Evolutionary conservation across 108 stramenopile genomes (phyloP).

Genomic region (Fragilariopsis cylindrus): DNA sequence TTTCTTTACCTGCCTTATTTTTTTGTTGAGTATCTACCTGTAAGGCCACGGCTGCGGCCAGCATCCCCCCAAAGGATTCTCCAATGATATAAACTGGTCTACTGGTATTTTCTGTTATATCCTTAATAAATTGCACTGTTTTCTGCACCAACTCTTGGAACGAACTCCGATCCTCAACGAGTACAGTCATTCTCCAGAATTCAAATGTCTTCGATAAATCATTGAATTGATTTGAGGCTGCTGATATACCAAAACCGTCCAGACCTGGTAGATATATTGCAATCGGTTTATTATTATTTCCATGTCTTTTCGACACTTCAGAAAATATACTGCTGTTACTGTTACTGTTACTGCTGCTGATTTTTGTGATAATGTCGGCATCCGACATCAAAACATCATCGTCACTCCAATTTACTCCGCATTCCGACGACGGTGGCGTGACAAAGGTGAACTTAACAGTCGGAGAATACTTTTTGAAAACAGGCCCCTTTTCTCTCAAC

Average conservation of each 20-base stretch:
- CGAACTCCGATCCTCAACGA: constrained; percentile 42
- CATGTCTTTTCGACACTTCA: constrained; percentile 22
- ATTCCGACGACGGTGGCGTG: constrained; percentile 22
- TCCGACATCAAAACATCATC: constrained; percentile 18
- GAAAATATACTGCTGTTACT: not conserved
- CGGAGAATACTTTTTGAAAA: constrained; percentile 20
- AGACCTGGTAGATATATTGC: constrained; percentile 84
- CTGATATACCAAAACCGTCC: constrained; percentile 89
- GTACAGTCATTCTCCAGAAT: constrained; percentile 74
- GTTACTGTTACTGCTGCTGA: not conserved
- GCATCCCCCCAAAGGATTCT: constrained; percentile 84
- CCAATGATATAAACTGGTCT: constrained; percentile 75
- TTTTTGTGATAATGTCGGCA: constrained; percentile 14
- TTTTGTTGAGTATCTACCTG: constrained; percentile 39
- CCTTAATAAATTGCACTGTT: constrained; percentile 53
- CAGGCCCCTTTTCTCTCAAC: constrained; percentile 30
- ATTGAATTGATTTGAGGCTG: constrained; percentile 67
- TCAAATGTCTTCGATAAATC: constrained; percentile 77
- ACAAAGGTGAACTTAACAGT: constrained; percentile 38
- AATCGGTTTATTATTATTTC: constrained; percentile 40
- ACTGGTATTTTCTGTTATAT: constrained; percentile 32
- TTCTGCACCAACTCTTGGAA: constrained; percentile 57
- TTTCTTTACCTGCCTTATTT: not conserved
- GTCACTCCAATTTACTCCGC: constrained; percentile 19
- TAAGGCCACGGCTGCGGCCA: constrained; percentile 76